Base-by-base conservation (phyloP, 768 basidiomycete genomes). In the Collybia sp. region DNA sequence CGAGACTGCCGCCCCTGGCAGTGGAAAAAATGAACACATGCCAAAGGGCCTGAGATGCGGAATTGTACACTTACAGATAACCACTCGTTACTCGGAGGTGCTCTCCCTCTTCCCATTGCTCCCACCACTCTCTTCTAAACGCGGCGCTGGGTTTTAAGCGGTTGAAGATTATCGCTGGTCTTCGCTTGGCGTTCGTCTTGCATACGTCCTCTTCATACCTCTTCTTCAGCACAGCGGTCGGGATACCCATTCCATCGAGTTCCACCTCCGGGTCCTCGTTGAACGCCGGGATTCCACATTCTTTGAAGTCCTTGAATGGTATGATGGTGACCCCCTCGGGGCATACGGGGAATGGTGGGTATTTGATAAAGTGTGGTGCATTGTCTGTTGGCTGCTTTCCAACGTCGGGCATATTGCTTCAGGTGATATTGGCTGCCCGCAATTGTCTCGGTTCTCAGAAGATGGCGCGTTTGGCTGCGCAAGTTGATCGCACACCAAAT, bases 21-120 rank as follows among this genome's bases (percentile, higher is more conserved):
- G n/a, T n/a, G n/a, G n/a, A n/a, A 25, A 25, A 25, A 25, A 25
- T 25, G 3, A 25, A 25, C 4, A 25, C 4, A 25, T 25, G 25
- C n/a, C n/a, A n/a, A n/a, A n/a, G n/a, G 25, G 25, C 25, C 8
- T 8, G 8, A 8, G 25, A 25, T 25, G 8, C 8, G 25, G 8
- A 8, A 25, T 25, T 25, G 25, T 8, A 8, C 25, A 25, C 25
- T 25, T 3, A 25, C 25, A 25, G 25, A 25, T 25, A 4, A 25
- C 25, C 25, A 25, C 62, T 63, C 25, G 57, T 64, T 33, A 67
- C 61, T 47, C 79, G 67, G 25, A 71, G 61, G 40, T 69, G 61
- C 58, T 88, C 85, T 2, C 65, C 68, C 36, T 83, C 77, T 41
- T 75, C 76, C 88, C 88, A 90, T n/a, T 77, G 66, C 48, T 86